Base-by-base conservation (phyloP, 495 filamentous ascomycete genomes). In the Saxispiralis lemnorum region DNA sequence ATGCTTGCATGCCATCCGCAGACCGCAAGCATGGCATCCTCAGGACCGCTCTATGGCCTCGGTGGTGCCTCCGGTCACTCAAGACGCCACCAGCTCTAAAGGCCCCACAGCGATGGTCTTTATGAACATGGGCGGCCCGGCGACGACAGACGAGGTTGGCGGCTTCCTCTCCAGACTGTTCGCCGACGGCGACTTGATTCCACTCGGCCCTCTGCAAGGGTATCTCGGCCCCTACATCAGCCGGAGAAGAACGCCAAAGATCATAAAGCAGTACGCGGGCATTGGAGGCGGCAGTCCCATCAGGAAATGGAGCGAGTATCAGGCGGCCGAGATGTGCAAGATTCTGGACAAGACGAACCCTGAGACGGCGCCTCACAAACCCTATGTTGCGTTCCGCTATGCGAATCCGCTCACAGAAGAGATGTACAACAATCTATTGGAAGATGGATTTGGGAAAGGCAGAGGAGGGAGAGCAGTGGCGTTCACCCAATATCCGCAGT, bases 401-500 rank as follows among this genome's bases (percentile, higher is more conserved):
- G 89, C 89, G 3, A 73, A 83, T 37, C 92, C 92, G 1, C 64
- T 99, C 52, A 99, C 92, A 0, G 92, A 96, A 62, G 77, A 88
- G 39, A 92, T 82, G 73, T 96, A 96, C 56, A 66, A 69, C 19
- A 67, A 72, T 47, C 59, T 99, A 45, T 60, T 95, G 35, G 75
- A 71, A 18, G 92, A 99, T 62, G 92, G 92, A 0, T 87, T 99
- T 53, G 83, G 83, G 31, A 71, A 73, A 19, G 86, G 85, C 1
- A 81, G 75, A 46, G 85, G 85, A 11, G 86, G 86, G 0, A 75
- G 92, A 40, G 92, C 92, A 4, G 83, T 99, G 6, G 92, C 92
- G 1, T 99, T 96, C 60, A 93, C 89, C 3, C 92, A 99, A 59
- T 99, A 99, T 53, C 92, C 92, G 16, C 92, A 99, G 58, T 99